Conservation (phyloP, 169 alveolate genomes). For the Miamiensis avidus region DNA sequence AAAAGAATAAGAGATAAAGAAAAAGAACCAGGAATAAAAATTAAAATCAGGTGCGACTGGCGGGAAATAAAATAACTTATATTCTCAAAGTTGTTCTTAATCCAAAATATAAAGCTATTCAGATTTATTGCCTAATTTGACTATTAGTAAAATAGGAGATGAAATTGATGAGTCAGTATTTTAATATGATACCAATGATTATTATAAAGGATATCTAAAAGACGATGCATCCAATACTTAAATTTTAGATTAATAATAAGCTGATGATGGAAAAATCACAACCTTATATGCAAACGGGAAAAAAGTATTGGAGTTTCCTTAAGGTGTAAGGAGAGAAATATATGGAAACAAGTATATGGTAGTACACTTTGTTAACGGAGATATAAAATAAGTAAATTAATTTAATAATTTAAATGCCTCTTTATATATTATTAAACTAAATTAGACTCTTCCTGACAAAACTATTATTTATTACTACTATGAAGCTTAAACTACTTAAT, state of each 20-base stretch:
- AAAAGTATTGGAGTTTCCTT: constrained; percentile 65
- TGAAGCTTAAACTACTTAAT: constrained; percentile 74
- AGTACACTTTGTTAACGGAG: constrained; percentile 78
- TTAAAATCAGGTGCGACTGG: too few species aligned
- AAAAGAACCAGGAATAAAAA: too few species aligned
- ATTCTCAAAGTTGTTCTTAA: too few species aligned
- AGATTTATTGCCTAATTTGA: background rate
- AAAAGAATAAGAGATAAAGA: too few species aligned
- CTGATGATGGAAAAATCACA: constrained; percentile 75
- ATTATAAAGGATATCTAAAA: constrained; percentile 48
- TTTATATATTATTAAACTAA: background rate
- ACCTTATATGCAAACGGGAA: constrained; percentile 65
- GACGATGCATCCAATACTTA: constrained; percentile 33
- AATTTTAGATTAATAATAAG: constrained; percentile 46
- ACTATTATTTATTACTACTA: constrained; percentile 74
- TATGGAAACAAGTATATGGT: constrained; percentile 75
- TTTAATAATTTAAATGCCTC: background rate
- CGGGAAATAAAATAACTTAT: too few species aligned
- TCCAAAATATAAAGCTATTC: background rate
- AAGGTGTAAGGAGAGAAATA: constrained; percentile 76
- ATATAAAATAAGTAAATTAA: constrained; percentile 61
- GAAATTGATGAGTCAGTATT: constrained; percentile 20
- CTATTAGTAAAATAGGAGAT: constrained; percentile 4
- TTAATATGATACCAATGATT: constrained; percentile 43
- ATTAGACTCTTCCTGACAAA: constrained; percentile 67